Percentiles rank a stretch among this genome's conserved stretches.
These are phyloP conservation scores for Xylaria bambusicola DNA, from an alignment of 495 filamentous ascomycete genomes.

Conservation along the genomic window DNA sequence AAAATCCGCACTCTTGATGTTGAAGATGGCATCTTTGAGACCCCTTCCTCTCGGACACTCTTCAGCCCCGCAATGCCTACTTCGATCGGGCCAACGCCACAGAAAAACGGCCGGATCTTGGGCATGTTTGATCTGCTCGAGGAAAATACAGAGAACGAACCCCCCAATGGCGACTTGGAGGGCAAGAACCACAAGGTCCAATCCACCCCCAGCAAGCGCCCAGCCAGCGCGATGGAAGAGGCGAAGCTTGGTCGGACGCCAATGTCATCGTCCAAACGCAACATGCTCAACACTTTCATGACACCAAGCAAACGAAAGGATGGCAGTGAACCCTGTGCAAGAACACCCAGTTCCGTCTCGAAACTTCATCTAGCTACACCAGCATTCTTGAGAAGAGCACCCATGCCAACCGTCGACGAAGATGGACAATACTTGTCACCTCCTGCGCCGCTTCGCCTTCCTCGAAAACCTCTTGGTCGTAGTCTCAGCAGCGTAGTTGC, in stretches of 20 bases:
- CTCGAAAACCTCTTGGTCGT: conserved; percentile 65
- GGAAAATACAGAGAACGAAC: conserved; percentile 54
- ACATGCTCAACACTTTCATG: conserved; percentile 62
- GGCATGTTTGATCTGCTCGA: conserved; percentile 89
- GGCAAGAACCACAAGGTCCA: conserved; percentile 20
- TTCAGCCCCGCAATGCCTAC: conserved; percentile 60
- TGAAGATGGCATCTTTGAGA: conserved; percentile 56
- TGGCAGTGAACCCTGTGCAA: conserved; percentile 30
- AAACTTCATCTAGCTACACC: conserved; percentile 66
- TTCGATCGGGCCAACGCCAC: conserved; percentile 82
- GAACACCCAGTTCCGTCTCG: conserved; percentile 51
- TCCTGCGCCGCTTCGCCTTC: conserved; percentile 54
- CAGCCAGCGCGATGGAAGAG: conserved; percentile 30
- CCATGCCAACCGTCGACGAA: conserved; percentile 48
- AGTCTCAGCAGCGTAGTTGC: conserved; percentile 80
- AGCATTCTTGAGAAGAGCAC: conserved; percentile 67
- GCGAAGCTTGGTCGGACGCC: conserved; percentile 60
- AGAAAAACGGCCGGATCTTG: conserved; percentile 81
- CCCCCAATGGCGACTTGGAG: conserved; percentile 27
- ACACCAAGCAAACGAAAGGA: conserved; percentile 56
- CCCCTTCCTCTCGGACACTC: conserved; percentile 60
- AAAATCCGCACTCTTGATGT: conserved; percentile 31
- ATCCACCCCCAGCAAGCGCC: conserved; percentile 43
- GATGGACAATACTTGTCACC: conserved; percentile 47
- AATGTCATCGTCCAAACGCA: conserved; percentile 61